Evolutionary conservation across 805 yeast species (phyloP).

Genomic region (Candida nemodendra): DNA sequence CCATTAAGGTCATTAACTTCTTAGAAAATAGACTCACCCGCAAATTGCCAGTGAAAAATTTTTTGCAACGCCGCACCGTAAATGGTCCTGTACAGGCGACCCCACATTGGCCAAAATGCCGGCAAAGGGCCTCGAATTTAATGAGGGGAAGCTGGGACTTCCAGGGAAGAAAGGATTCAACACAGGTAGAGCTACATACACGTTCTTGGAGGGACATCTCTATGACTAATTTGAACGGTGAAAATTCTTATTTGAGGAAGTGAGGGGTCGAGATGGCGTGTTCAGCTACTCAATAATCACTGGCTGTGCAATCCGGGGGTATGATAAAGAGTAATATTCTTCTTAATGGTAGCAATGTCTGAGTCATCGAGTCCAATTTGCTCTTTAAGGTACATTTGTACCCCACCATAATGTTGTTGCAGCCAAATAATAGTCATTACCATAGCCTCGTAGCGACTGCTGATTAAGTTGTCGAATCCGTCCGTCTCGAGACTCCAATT

Average conservation of each 20-base stretch:
- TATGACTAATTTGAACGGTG: too few species aligned
- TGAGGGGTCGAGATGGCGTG: too few species aligned
- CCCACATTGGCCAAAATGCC: not conserved
- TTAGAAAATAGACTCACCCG: not conserved
- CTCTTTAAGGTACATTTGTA: slow-evolving; percentile 44
- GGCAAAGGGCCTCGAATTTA: not conserved
- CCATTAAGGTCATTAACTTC: not conserved
- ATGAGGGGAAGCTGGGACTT: not conserved
- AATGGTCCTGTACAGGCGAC: not conserved
- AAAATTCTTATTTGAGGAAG: too few species aligned
- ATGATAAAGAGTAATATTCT: slow-evolving; percentile 16
- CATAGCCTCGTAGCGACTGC: slow-evolving; percentile 71
- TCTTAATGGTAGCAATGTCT: slow-evolving; percentile 41
- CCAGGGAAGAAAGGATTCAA: too few species aligned
- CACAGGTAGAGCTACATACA: too few species aligned
- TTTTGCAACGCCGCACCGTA: not conserved
- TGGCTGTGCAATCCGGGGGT: too few species aligned
- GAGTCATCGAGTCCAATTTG: slow-evolving; percentile 42
- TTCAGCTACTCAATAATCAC: too few species aligned
- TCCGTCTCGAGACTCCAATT: slow-evolving; percentile 44
- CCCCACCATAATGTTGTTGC: slow-evolving; percentile 51
- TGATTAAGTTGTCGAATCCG: slow-evolving; percentile 59
- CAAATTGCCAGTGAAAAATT: not conserved
- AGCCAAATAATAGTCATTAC: slow-evolving; percentile 56
- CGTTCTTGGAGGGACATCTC: too few species aligned